These are phyloP conservation scores for Mortierella sp. DNA, from an alignment of 371 early-diverging fungal genomes.

Conservation along the genomic window DNA sequence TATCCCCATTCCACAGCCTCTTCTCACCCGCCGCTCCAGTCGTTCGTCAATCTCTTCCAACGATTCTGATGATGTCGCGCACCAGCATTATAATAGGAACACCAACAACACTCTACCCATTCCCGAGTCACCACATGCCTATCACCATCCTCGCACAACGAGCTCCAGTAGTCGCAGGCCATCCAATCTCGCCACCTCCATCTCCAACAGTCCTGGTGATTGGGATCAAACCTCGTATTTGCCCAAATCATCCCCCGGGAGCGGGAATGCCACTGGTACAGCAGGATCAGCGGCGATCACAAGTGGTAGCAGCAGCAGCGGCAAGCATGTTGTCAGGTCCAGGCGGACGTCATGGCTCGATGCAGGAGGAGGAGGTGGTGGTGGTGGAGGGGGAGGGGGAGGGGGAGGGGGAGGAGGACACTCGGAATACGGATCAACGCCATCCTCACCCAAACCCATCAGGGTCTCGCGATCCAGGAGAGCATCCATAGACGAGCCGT, in stretches of 20 bases:
- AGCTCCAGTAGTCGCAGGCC: conserved; percentile 33
- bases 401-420: too few species aligned
- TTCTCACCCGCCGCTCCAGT: conserved; percentile 52
- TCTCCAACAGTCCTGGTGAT: conserved; percentile 50
- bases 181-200: conserved; percentile 42
- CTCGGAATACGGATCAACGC: conserved; percentile 44
- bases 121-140: conserved; percentile 37
- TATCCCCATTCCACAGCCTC: conserved; percentile 55
- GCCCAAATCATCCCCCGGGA: conserved; percentile 15
- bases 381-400: too few species aligned
- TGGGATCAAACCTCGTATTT: conserved; percentile 44
- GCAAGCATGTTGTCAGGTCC: conserved; percentile 48
- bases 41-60: conserved; percentile 55
- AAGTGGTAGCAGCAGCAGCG: conserved; percentile 30
- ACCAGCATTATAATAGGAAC: conserved; percentile 34
- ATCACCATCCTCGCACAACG: conserved; percentile 27
- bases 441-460: conserved; percentile 46
- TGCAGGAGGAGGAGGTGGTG: conserved; percentile 37
- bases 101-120: conserved; percentile 31
- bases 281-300: conserved; percentile 3
- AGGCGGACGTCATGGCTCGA: conserved; percentile 53
- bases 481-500: conserved; percentile 49
- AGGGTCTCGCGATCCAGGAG: conserved; percentile 25
- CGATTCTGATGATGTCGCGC: conserved; percentile 46
- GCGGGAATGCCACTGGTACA: conserved; percentile 9